Percentiles rank a stretch among this genome's conserved stretches.
Evolutionary conservation across 805 yeast species (phyloP).

Genomic region (Teunomyces funiuensis): DNA sequence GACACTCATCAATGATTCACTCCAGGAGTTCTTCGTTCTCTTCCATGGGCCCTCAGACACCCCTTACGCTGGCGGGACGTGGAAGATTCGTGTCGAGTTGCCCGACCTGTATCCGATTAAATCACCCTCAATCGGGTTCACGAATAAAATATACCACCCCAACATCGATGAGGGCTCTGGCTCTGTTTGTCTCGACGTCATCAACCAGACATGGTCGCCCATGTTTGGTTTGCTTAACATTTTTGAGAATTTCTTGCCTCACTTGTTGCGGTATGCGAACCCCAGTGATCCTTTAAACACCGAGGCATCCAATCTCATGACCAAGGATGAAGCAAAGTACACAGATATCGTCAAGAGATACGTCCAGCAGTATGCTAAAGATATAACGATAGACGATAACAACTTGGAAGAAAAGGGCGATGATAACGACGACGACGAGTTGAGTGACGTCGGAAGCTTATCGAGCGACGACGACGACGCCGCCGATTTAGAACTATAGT

Average conservation of each 20-base stretch:
- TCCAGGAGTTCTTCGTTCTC: slow-evolving; percentile 82
- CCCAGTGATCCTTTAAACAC: slow-evolving; percentile 92
- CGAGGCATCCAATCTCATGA: slow-evolving; percentile 80
- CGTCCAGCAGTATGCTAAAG: slow-evolving; percentile 61
- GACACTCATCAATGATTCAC: slow-evolving; percentile 67
- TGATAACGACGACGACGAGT: slow-evolving; percentile 38
- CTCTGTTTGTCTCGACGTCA: slow-evolving; percentile 91
- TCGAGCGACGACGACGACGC: slow-evolving; percentile 49
- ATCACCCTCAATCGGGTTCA: slow-evolving; percentile 93
- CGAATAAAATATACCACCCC: slow-evolving; percentile 90
- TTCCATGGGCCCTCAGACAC: slow-evolving; percentile 81
- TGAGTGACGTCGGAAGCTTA: slow-evolving; percentile 50
- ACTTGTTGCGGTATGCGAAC: slow-evolving; percentile 85
- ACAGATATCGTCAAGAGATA: slow-evolving; percentile 68
- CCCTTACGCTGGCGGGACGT: slow-evolving; percentile 84
- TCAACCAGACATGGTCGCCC: slow-evolving; percentile 97
- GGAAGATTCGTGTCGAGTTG: slow-evolving; percentile 90
- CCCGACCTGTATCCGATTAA: slow-evolving; percentile 96
- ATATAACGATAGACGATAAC: slow-evolving; percentile 42
- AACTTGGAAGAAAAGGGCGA: slow-evolving; percentile 31
- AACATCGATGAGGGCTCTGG: slow-evolving; percentile 91
- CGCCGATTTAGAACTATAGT: slow-evolving; percentile 10
- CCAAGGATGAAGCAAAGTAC: slow-evolving; percentile 66
- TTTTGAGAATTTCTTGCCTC: slow-evolving; percentile 92
- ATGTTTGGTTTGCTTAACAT: slow-evolving; percentile 91